Base-by-base conservation (phyloP, 345 rosid species). In the Euphorbia lathyris region DNA sequence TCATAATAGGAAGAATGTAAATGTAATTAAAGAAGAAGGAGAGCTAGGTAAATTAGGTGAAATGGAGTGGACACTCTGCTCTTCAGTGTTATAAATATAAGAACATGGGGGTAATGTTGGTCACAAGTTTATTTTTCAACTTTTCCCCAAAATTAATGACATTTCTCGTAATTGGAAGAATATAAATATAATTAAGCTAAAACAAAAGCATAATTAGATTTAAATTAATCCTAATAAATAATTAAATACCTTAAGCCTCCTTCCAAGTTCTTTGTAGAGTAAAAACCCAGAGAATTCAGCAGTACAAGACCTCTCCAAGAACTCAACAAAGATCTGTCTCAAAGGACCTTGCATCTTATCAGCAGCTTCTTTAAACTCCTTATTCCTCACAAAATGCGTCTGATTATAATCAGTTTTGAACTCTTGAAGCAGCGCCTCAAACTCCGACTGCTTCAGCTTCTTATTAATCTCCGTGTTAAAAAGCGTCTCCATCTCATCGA, bases 241-340 rank as follows among this genome's bases (percentile, higher is more conserved):
- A 38, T 58, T 30, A 34, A 2, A 17, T 72, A 92, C 99, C 97
- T 95, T 95, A 76, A 92, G 99, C 73, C 99, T 92, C 86, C 99
- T 82, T 32, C 99, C 98, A 14, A 95, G 99, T 86, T 95, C 99
- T 78, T 92, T 95, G 86, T 95, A 92, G 63, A 95, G 99, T 61
- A 95, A 97, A 82, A 95, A 92, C 6, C 99, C 99, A 65, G 97
- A 92, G 90, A 95, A 95, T 79, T 95, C 99, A 22, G 97, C 99
- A 72, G 99, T 95, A 80, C 99, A 95, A 43, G 99, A 95, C 83
- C 99, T 79, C 70, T 95, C 98, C 68, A 95, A 79, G 80, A 92
- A 95, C 87, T 95, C 99, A 10, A 95, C 97, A 43, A 95, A 95
- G 85, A 95, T 95, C 59, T 87, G 87, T 67, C 99, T 75, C 71